Evolutionary conservation across 768 basidiomycete species (phyloP).

Genomic region (Auricularia auricula-judae): DNA sequence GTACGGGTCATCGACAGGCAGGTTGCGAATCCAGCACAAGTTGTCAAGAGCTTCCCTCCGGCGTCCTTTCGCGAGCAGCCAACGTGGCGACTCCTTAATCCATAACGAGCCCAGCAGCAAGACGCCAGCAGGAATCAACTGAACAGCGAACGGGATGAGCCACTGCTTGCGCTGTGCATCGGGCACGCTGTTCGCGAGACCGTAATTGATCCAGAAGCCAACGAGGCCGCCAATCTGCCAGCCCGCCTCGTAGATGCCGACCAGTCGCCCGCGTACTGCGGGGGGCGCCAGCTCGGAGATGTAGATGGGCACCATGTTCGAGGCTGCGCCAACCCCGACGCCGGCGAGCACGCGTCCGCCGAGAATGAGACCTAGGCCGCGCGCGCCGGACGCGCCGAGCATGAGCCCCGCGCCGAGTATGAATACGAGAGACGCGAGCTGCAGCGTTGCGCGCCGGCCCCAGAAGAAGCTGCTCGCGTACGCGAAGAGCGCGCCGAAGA

Average conservation of each 20-base stretch:
- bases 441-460: slow-evolving; percentile 27
- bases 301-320: slow-evolving; percentile 44
- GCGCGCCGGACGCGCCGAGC: slow-evolving; percentile 29
- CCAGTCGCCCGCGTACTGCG: slow-evolving; percentile 34
- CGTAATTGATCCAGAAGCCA: slow-evolving; percentile 18
- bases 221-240: slow-evolving; percentile 38
- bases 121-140: no score
- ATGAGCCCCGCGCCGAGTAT: slow-evolving; percentile 31
- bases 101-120: no score
- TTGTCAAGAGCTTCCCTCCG: no score
- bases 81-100: no score
- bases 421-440: slow-evolving; percentile 26
- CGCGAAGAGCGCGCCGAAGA: slow-evolving; percentile 29
- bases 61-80: no score
- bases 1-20: no score
- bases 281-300: slow-evolving; percentile 35
- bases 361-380: slow-evolving; percentile 14
- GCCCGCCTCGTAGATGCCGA: slow-evolving; percentile 38
- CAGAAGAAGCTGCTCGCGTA: slow-evolving; percentile 28
- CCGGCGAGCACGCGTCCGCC: slow-evolving; percentile 70
- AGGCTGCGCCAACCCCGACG: slow-evolving; percentile 61
- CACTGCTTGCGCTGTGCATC: no score
- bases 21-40: no score
- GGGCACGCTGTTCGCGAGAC: no score
- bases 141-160: no score